These are phyloP conservation scores for Hansenula sp. DNA, from an alignment of 1,139 yeast genomes.

Conservation along the genomic window DNA sequence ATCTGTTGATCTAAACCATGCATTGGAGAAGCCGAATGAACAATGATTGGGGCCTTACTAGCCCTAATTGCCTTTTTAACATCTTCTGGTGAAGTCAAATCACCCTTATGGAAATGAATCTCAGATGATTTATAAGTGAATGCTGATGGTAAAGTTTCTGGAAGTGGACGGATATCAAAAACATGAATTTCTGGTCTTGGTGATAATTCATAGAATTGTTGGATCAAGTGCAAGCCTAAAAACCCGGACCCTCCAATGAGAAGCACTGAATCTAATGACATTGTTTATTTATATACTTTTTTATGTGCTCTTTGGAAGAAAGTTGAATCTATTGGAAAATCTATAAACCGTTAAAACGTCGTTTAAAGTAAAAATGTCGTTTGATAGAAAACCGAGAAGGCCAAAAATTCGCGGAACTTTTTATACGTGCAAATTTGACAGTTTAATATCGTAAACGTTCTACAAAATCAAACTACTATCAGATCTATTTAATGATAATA, in stretches of 20 bases:
- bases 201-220: constrained; percentile 66
- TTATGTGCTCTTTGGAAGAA: neutral
- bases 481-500: neutral
- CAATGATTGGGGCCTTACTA: constrained; percentile 70
- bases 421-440: too few species aligned
- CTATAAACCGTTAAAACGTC: neutral
- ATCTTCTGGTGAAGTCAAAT: constrained; percentile 71
- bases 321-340: neutral
- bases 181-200: constrained; percentile 80
- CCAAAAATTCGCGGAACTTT: neutral
- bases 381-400: neutral
- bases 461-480: too few species aligned
- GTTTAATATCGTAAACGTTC: too few species aligned
- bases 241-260: constrained; percentile 95
- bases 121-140: constrained; percentile 65
- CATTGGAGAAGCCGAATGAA: constrained; percentile 95
- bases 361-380: neutral
- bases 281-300: neutral
- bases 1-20: constrained; percentile 80
- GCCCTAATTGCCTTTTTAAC: constrained; percentile 57
- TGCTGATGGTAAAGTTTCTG: constrained; percentile 62
- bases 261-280: constrained; percentile 55
- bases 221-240: constrained; percentile 85
- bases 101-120: constrained; percentile 73
- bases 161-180: constrained; percentile 86